A percentile compares a stretch with the other conserved stretches of the same genome.
Conservation (phyloP, 1,139 yeast genomes). For the Zhuliangozyma parablackwelliae region DNA sequence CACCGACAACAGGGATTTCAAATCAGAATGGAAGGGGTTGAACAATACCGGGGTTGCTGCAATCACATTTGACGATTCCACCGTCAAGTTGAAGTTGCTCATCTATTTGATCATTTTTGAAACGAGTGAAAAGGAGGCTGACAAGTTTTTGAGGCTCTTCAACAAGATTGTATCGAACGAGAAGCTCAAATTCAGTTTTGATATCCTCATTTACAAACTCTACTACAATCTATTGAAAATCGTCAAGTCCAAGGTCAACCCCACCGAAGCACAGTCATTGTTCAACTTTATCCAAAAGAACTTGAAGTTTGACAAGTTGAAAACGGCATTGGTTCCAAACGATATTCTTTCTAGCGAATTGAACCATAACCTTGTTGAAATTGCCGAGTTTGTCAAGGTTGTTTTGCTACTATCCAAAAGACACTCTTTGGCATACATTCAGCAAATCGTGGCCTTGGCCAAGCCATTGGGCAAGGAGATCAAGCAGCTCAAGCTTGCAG, state of each 20-base stretch:
- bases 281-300: slow-evolving; percentile 29
- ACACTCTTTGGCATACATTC: slow-evolving; percentile 2
- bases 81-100: slow-evolving; percentile 18
- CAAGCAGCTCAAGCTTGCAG: slow-evolving; percentile 10
- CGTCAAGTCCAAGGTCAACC: slow-evolving; percentile 17
- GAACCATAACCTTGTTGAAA: slow-evolving; percentile 18
- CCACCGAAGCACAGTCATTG: slow-evolving; percentile 23
- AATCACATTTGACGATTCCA: slow-evolving; percentile 8
- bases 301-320: slow-evolving; percentile 24
- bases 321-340: slow-evolving; percentile 10
- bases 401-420: slow-evolving; percentile 10
- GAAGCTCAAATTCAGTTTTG: slow-evolving; percentile 14
- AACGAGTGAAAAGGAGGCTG: slow-evolving; percentile 9
- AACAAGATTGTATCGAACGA: slow-evolving; percentile 21
- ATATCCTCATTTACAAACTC: slow-evolving; percentile 21
- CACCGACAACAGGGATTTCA: slow-evolving; percentile 48
- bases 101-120: slow-evolving; percentile 23
- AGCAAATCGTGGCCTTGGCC: slow-evolving; percentile 6
- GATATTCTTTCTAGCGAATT: slow-evolving; percentile 17
- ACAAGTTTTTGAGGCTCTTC: slow-evolving; percentile 18
- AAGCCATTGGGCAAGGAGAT: slow-evolving; percentile 11
- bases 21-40: slow-evolving; percentile 44
- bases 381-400: slow-evolving; percentile 26
- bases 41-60: slow-evolving; percentile 9
- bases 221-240: slow-evolving; percentile 23